Conservation (phyloP, 176 grass and related monocot genomes). For the Oryza rufipogon region DNA sequence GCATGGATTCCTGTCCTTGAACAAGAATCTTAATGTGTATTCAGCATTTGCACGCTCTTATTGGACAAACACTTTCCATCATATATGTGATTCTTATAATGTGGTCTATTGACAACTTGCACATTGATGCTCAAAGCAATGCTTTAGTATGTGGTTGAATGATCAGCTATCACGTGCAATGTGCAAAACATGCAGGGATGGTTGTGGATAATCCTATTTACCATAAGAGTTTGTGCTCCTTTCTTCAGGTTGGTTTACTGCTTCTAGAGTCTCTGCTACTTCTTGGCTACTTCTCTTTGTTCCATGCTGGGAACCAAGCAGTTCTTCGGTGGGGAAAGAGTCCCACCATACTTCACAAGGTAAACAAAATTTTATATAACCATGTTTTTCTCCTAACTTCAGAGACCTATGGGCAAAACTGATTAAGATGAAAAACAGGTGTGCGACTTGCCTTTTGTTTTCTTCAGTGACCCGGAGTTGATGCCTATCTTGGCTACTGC, state of each 20-base stretch:
- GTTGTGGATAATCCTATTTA: too few species aligned
- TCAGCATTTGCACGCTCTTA: background rate
- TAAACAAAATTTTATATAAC: constrained; percentile 41
- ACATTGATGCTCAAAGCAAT: background rate
- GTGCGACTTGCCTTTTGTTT: constrained; percentile 95
- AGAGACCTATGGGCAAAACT: constrained; percentile 34
- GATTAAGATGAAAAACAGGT: constrained; percentile 65
- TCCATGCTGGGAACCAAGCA: constrained; percentile 96
- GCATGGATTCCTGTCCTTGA: constrained; percentile 8
- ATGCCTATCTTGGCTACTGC: constrained; percentile 86
- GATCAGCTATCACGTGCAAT: background rate
- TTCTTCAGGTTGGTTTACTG: constrained; percentile 78
- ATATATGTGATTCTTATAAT: background rate
- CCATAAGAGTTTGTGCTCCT: constrained; percentile 2
- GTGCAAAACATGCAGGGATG: background rate
- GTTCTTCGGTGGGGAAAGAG: constrained; percentile 99
- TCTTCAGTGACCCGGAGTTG: constrained; percentile 90
- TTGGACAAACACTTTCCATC: background rate
- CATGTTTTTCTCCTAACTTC: constrained; percentile 14
- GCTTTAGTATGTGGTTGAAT: background rate
- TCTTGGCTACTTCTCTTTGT: constrained; percentile 96
- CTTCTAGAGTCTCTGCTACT: constrained; percentile 92
- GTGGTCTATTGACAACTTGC: background rate
- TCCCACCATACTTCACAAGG: constrained; percentile 99
- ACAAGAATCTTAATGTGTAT: background rate